These are phyloP conservation scores for maize (Zea mays) DNA, from an alignment of 176 grass and related monocot genomes.

Conservation along the genomic window Zm-B73-REFERENCE-NAM-5.0 NC_050103.1:147237501-147238000, in stretches of 20 bases:
- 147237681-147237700: too few relatives aligned
- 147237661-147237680: background rate
- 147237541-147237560: slow-evolving; percentile 9
- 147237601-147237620: background rate
- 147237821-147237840: background rate
- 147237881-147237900: too few relatives aligned
- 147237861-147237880: background rate
- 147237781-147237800: too few relatives aligned
- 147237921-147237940: too few relatives aligned
- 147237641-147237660: background rate
- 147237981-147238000: too few relatives aligned
- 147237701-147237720: slow-evolving; percentile 15
- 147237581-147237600: background rate
- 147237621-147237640: background rate
- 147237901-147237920: too few relatives aligned
- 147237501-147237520: background rate
- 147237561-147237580: background rate
- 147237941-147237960: too few relatives aligned
- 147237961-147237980: too few relatives aligned
- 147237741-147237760: background rate
- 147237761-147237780: slow-evolving; percentile 20
- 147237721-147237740: background rate
- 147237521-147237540: background rate
- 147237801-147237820: background rate
- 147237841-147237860: background rate